Evolutionary conservation across 148 eudicot species (phyloP).

Genomic region (Amaranthus palmeri): DNA sequence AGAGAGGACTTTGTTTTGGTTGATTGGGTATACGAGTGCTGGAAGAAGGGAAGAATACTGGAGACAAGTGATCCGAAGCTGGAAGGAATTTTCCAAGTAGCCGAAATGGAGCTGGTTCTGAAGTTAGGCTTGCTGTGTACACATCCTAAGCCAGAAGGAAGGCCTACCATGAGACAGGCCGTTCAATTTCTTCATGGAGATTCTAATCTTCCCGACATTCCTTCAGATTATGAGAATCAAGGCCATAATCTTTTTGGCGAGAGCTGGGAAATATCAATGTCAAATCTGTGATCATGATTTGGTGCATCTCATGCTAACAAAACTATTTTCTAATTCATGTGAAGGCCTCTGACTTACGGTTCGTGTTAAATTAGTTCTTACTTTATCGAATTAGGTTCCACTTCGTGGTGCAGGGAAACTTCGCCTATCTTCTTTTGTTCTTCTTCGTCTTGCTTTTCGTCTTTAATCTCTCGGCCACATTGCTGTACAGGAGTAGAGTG

Average conservation of each 20-base stretch:
- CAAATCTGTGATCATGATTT: background rate
- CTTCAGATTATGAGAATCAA: conserved; percentile 13
- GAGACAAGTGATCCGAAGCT: conserved; percentile 23
- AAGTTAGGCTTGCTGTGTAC: conserved; percentile 24
- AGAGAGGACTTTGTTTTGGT: conserved; percentile 14
- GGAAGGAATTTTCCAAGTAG: background rate
- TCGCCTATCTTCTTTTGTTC: too few species aligned
- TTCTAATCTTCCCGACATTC: conserved; percentile 5
- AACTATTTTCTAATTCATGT: background rate
- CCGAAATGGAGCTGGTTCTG: conserved; percentile 22
- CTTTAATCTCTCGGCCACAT: too few species aligned
- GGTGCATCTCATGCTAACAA: background rate
- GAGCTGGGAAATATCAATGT: conserved; percentile 1
- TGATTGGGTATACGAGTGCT: conserved; percentile 18
- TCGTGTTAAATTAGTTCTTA: too few species aligned
- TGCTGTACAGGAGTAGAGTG: too few species aligned
- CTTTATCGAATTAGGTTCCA: too few species aligned
- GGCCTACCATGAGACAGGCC: conserved; percentile 28
- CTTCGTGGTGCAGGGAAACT: too few species aligned
- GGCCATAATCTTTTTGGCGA: background rate
- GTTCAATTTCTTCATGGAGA: conserved; percentile 18
- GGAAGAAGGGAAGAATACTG: conserved; percentile 21
- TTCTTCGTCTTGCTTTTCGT: too few species aligned
- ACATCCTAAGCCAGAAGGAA: conserved; percentile 18
- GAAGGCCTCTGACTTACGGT: background rate